Evolutionary conservation across 2,329 filamentous ascomycete species (phyloP), one percentile per base, ranked within the genome.

Genomic region (Cryphonectria carpinicola): DNA sequence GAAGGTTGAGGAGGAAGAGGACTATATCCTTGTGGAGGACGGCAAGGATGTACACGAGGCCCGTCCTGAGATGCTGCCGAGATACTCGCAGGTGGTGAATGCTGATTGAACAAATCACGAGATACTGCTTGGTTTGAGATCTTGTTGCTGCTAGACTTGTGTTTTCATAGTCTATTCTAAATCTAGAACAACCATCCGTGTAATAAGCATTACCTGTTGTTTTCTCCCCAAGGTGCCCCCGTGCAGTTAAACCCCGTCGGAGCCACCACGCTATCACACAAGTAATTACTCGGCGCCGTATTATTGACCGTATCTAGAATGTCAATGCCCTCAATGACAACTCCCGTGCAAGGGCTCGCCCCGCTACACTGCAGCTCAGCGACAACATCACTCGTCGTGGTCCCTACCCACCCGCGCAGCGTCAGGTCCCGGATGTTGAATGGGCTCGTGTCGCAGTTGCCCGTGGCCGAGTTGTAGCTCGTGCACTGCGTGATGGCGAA

Each of bases 401-500:
- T 73, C 41, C 75, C 74, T 6, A 67, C 46, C 62, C 70, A 73
- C 70, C 71, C 68, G 43, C 68, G 49, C 41, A 74, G 28, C 19
- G 56, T 66, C 14, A 76, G 35, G 69, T 76, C 67, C 64, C 70
- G 66, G 56, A 76, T 65, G 61, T 74, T 71, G 60, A 76, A 76
- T 68, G 66, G 22, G 54, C 73, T 75, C 56, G 73, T 75, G 70
- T 76, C 71, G 70, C 74, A 76, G 32, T 71, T 71, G 61, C 72
- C 73, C 8, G 52, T 68, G 1, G 70, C 72, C 41, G 62, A 69
- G 46, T 72, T 72, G 68, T 72, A 76, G 60, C 70, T 71, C 4
- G 74, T 76, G 71, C 74, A 76, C 68, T 76, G 74, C 8, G 70
- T 73, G 39, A 76, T 66, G 35, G 66, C 67, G 54, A 75, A 72